Evolutionary conservation across 2,329 filamentous ascomycete species (phyloP).

Genomic region (Apiospora arundinis): DNA sequence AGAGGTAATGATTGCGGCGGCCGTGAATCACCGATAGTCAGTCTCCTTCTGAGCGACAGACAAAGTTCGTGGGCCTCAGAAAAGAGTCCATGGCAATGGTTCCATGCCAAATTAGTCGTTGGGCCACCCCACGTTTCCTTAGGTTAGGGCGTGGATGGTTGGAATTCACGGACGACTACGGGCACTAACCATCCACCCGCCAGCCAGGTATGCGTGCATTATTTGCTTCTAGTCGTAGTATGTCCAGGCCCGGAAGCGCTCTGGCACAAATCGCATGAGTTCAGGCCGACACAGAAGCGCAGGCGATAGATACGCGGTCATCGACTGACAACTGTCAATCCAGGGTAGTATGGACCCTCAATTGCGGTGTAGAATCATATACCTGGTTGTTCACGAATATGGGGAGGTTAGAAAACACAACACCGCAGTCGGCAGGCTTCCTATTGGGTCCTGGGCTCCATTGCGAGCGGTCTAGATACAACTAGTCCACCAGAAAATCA

Average conservation of each 20-base stretch:
- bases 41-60: background rate
- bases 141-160: background rate
- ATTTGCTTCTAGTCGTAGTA: background rate
- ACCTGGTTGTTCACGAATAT: constrained; percentile 19
- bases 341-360: constrained; percentile 20
- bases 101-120: background rate
- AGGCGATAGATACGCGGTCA: background rate
- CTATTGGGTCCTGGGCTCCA: constrained; percentile 24
- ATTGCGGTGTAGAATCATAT: constrained; percentile 23
- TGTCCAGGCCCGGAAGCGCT: background rate
- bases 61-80: background rate
- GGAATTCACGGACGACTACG: constrained; percentile 4
- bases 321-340: constrained; percentile 16
- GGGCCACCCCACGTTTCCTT: background rate
- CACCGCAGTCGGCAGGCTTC: constrained; percentile 21
- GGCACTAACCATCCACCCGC: background rate
- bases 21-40: background rate
- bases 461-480: constrained; percentile 25
- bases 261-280: background rate
- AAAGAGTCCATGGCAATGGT: background rate
- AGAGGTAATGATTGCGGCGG: constrained; percentile 1
- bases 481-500: constrained; percentile 12
- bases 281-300: background rate
- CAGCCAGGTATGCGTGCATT: constrained; percentile 1
- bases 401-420: constrained; percentile 19